Evolutionary conservation across 768 basidiomycete genomes (phyloP), one percentile per base, ranked within the genome.

Genomic region (Suillus subaureus): DNA sequence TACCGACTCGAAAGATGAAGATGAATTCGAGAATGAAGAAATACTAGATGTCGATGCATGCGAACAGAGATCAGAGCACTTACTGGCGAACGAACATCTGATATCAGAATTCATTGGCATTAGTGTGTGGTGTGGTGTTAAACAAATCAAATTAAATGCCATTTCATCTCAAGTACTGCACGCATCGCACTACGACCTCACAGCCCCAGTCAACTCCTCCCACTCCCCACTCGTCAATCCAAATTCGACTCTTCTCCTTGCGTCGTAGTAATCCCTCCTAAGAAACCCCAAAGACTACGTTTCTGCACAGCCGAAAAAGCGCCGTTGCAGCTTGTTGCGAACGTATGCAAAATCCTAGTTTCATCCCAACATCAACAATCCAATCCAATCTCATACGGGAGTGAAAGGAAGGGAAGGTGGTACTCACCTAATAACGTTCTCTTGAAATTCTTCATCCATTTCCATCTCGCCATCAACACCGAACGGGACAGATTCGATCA

Each of bases 401-500:
- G n/a, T 21, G n/a, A 11, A 12, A n/a, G n/a, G 15, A 23, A 47
- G n/a, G 9, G 2, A n/a, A n/a, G n/a, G 23, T 49, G n/a, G 23
- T 6, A 26, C 47, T 7, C 47, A 49, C 47, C 23, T 26, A 3
- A 49, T 13, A 26, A 49, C 6, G 26, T 26, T 49, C 23, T 49
- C 23, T 13, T 49, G 47, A 45, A 88, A 88, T 63, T 90, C 87
- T 3, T 71, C 71, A 73, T 49, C 47, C 6, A 15, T 49, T 0
- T 49, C 47, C 23, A 49, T 12, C 47, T 49, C 47, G 2, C 47
- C 47, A 26, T 49, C 47, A 15, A 26, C 47, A 49, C 47, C 47
- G 2, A 26, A 49, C 6, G 47, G 47, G 6, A 49, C 23, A 49
- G 47, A 23, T 49, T 49, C 47, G 3, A 49, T 26, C 47, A 49